Evolutionary conservation across 1,139 yeast genomes (phyloP).

Genomic region (Kodamaea plutei): DNA sequence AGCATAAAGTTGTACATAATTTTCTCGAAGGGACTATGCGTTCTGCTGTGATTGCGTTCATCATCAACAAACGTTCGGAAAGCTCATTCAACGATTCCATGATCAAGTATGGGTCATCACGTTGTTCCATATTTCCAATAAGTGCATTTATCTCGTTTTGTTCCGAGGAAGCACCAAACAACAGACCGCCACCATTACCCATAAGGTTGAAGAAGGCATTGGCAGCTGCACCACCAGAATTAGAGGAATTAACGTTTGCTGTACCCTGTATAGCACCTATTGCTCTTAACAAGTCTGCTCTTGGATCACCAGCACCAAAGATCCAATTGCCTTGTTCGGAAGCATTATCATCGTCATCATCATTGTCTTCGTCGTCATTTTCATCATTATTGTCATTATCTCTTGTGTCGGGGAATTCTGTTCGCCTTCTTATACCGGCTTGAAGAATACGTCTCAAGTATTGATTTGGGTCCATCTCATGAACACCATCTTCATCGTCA

Average conservation of each 20-base stretch:
- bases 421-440: constrained; percentile 14
- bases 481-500: constrained; percentile 18
- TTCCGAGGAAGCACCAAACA: constrained; percentile 3
- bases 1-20: constrained; percentile 53
- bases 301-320: constrained; percentile 13
- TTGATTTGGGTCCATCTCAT: constrained; percentile 4
- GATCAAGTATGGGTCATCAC: constrained; percentile 45
- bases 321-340: constrained; percentile 2
- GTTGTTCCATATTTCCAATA: constrained; percentile 37
- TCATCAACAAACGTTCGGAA: constrained; percentile 62
- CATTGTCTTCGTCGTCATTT: constrained; percentile 13
- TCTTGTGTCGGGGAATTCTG: no score
- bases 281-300: constrained; percentile 26
- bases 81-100: constrained; percentile 61
- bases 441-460: constrained; percentile 6
- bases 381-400: constrained; percentile 20
- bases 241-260: constrained; percentile 17
- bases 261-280: constrained; percentile 17
- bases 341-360: constrained; percentile 14
- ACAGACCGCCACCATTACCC: constrained; percentile 23
- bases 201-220: constrained; percentile 15
- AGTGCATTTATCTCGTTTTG: constrained; percentile 36
- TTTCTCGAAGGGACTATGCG: constrained; percentile 59
- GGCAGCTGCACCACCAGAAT: constrained; percentile 27
- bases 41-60: constrained; percentile 61